Evolutionary conservation across 163 green algal species (phyloP), one percentile per base, ranked within the genome.

Genomic region (Volvox carteri): DNA sequence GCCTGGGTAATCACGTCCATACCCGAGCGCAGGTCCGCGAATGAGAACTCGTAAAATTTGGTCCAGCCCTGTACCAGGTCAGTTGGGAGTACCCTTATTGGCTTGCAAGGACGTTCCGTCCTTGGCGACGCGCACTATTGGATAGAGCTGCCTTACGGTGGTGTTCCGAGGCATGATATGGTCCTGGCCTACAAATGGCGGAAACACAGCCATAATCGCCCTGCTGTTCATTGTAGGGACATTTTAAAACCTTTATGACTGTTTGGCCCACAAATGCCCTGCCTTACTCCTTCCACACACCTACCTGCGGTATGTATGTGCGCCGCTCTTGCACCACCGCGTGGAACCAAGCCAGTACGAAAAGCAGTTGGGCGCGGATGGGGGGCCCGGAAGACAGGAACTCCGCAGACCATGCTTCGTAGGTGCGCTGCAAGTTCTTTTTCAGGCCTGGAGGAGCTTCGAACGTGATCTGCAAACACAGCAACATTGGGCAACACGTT

Each of bases 331-430:
- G 95, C 52, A 98, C 89, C 21, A 98, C 93, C 4, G 95, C 96
- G 88, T 98, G 95, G 91, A 98, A 96, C 96, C 96, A 98, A 4
- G 96, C 93, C 50, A 98, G 94, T 88, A 96, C 73, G 88, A 97
- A 97, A 70, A 97, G 93, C 87, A 98, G 94, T 93, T 97, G 95
- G 14, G 94, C 94, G 39, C 93, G 91, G 62, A 97, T 86, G 16
- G 93, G 91, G 12, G 87, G 30, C 41, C 88, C 90, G 0, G 89
- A 85, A 7, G 88, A 70, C n/a, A 98, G 65, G 62, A 92, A 94
- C 48, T 96, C 89, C 21, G 90, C 30, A 16, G 56, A 87, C 95
- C 95, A 97, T 9, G 84, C 90, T 33, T 96, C 92, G 87, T 97
- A 97, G 8, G 95, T 97, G 77, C 95, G 93, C 86, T 94, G 90